phyloP scores from a whole-genome alignment of 768 basidiomycete species.

The Xerocomellus amylosporus region DNA sequence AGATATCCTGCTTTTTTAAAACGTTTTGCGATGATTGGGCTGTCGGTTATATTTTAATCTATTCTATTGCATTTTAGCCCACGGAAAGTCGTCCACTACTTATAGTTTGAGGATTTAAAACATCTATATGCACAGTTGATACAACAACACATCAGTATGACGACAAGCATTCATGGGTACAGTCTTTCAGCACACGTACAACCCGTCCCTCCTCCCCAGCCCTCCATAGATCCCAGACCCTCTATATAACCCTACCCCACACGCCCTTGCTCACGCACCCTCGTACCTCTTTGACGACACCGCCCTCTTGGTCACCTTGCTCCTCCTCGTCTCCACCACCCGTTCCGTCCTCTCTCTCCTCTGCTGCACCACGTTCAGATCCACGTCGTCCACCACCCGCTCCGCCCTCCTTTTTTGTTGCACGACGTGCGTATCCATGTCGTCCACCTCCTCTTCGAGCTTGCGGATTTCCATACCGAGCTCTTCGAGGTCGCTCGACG shows the following conservation, averaged over 20 bases:
- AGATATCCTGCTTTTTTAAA: too few species aligned
- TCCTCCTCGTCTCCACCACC: conserved; percentile 58
- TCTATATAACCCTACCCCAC: not conserved
- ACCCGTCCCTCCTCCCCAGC: not conserved
- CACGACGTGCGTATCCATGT: conserved; percentile 5
- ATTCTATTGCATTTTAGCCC: too few species aligned
- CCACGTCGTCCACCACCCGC: not conserved
- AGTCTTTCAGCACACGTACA: not conserved
- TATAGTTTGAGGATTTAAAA: too few species aligned
- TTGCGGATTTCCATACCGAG: conserved; percentile 66
- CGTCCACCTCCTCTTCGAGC: conserved; percentile 56
- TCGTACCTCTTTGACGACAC: conserved; percentile 55
- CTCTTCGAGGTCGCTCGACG: conserved; percentile 40
- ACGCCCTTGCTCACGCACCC: not conserved
- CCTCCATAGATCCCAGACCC: not conserved
- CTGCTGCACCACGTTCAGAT: not conserved
- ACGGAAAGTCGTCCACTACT: too few species aligned
- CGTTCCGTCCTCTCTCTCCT: conserved; percentile 42
- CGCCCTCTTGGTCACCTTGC: conserved; percentile 45
- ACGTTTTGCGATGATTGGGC: too few species aligned
- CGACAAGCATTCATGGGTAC: not conserved
- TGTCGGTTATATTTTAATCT: too few species aligned
- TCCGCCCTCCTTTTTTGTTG: not conserved
- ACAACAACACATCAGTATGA: too few species aligned
- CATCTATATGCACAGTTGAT: too few species aligned